These are phyloP conservation scores for Pythium myriotylum DNA, from an alignment of 352 stramenopile genomes.

Conservation along the genomic window DNA sequence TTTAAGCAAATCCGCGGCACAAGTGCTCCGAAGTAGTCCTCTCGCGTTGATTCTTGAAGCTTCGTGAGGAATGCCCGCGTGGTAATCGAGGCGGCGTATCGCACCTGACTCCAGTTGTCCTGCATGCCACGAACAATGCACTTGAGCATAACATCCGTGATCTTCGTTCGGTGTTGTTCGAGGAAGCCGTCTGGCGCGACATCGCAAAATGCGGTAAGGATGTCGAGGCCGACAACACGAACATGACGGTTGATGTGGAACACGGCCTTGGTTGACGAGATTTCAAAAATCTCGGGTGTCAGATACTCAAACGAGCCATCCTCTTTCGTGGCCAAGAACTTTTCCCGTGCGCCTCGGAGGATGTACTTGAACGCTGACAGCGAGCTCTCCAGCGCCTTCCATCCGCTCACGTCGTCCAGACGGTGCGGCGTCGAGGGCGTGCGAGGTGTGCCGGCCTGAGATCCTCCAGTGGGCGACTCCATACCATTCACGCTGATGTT, in stretches of 20 bases:
- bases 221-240: slow-evolving; percentile 84
- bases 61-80: slow-evolving; percentile 87
- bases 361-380: slow-evolving; percentile 87
- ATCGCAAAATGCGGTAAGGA: slow-evolving; percentile 71
- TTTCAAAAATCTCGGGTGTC: slow-evolving; percentile 58
- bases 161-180: slow-evolving; percentile 34
- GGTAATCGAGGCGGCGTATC: slow-evolving; percentile 93
- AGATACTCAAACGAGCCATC: slow-evolving; percentile 57
- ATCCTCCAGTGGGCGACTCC: slow-evolving; percentile 58
- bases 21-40: slow-evolving; percentile 76
- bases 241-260: slow-evolving; percentile 97
- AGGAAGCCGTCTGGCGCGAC: slow-evolving; percentile 49
- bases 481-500: slow-evolving; percentile 83
- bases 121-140: slow-evolving; percentile 85
- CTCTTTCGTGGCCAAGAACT: slow-evolving; percentile 50
- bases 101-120: slow-evolving; percentile 98
- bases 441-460: slow-evolving; percentile 59
- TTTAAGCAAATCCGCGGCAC: slow-evolving; percentile 97
- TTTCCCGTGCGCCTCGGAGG: slow-evolving; percentile 73
- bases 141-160: slow-evolving; percentile 58
- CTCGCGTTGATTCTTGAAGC: slow-evolving; percentile 56
- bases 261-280: slow-evolving; percentile 77
- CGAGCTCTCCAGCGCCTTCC: slow-evolving; percentile 95
- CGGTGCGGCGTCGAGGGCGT: slow-evolving; percentile 79
- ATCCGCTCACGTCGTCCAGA: slow-evolving; percentile 96